phyloP scores from a whole-genome alignment of 202 grass and related monocot species.

The Musa balbisiana region DNA sequence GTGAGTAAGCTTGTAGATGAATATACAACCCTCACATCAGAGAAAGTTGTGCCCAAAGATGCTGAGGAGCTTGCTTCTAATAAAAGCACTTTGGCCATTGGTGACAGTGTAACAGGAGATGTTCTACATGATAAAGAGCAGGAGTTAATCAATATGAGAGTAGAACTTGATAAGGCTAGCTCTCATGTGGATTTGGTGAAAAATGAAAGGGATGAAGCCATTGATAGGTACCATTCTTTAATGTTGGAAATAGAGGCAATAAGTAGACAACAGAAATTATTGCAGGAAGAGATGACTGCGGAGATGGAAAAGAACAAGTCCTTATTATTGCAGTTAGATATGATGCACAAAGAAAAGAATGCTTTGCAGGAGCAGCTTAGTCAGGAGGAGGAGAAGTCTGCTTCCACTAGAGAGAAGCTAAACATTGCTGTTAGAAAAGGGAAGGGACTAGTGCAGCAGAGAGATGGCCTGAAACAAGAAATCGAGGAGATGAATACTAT shows the following conservation, averaged over 20 bases:
- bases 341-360: constrained; percentile 44
- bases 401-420: constrained; percentile 78
- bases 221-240: constrained; percentile 46
- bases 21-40: constrained; percentile 29
- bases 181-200: constrained; percentile 41
- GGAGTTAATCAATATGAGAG: constrained; percentile 28
- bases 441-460: constrained; percentile 89
- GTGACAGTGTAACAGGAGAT: constrained; percentile 21
- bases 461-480: constrained; percentile 77
- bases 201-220: constrained; percentile 49
- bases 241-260: constrained; percentile 48
- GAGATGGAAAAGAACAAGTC: constrained; percentile 45
- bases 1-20: constrained; percentile 58
- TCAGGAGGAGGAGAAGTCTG: constrained; percentile 66
- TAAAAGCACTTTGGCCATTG: constrained; percentile 28
- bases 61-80: constrained; percentile 35
- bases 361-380: constrained; percentile 60
- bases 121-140: constrained; percentile 27
- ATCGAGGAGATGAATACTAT: constrained; percentile 52
- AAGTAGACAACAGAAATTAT: constrained; percentile 39
- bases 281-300: constrained; percentile 42
- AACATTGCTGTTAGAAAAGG: constrained; percentile 98
- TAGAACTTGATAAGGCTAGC: constrained; percentile 41
- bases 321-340: constrained; percentile 54
- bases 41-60: constrained; percentile 27